A percentile compares a stretch with the other conserved stretches of the same genome.
Evolutionary conservation across 1,139 yeast genomes (phyloP).

Genomic region (Debaryomyces subglobosus): DNA sequence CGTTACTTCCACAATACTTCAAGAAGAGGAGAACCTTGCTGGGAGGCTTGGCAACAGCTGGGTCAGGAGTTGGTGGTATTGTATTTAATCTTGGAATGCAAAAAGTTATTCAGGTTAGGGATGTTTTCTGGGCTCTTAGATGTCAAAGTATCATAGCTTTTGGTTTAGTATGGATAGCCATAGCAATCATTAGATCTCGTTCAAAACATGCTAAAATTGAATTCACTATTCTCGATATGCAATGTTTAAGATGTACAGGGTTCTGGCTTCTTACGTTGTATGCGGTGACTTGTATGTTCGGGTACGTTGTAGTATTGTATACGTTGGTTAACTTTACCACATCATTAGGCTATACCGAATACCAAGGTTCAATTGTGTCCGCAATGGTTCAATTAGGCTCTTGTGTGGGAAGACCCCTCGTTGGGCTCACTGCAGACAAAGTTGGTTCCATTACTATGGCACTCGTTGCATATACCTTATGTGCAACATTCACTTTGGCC

Average conservation of each 20-base stretch:
- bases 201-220: constrained; percentile 31
- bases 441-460: constrained; percentile 45
- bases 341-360: constrained; percentile 44
- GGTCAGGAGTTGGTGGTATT: constrained; percentile 68
- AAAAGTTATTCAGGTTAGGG: constrained; percentile 27
- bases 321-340: constrained; percentile 49
- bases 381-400: constrained; percentile 51
- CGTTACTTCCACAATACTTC: constrained; percentile 57
- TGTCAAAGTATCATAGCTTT: constrained; percentile 41
- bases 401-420: constrained; percentile 42
- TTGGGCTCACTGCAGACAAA: constrained; percentile 42
- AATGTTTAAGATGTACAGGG: constrained; percentile 32
- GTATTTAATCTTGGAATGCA: constrained; percentile 45
- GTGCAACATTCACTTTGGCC: constrained; percentile 32
- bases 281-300: constrained; percentile 44
- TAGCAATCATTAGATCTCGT: constrained; percentile 27
- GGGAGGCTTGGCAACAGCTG: constrained; percentile 58
- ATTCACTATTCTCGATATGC: constrained; percentile 37
- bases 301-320: constrained; percentile 49
- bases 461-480: constrained; percentile 23
- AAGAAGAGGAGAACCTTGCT: constrained; percentile 58
- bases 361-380: constrained; percentile 46
- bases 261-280: constrained; percentile 34
- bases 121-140: constrained; percentile 40
- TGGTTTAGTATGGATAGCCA: constrained; percentile 35